These are phyloP conservation scores for Rheum nobile DNA, from an alignment of 148 eudicot species.

Conservation along the genomic window DNA sequence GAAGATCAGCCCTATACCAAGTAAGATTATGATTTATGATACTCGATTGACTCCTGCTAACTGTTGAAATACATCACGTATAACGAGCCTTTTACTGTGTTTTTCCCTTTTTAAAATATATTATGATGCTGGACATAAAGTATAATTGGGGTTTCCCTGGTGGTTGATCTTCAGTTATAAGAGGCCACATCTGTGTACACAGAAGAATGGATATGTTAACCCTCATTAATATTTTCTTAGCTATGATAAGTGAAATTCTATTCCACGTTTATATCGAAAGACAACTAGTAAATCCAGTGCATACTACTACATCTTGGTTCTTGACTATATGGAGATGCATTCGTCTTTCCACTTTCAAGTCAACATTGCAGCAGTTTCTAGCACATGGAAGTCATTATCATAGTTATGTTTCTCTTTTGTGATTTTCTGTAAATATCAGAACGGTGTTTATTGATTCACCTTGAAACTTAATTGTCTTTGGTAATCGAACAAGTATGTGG, in stretches of 20 bases:
- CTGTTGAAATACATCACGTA: neutral
- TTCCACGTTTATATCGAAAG: neutral
- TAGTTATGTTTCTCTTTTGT: neutral
- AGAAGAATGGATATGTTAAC: neutral
- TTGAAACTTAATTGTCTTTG: neutral
- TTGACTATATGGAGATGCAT: neutral
- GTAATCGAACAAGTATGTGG: neutral
- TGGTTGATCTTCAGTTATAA: neutral
- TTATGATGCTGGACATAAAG: neutral
- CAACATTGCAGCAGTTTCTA: neutral
- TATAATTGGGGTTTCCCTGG: neutral
- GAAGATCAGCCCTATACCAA: constrained; percentile 64
- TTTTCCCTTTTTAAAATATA: neutral
- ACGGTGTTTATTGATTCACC: neutral
- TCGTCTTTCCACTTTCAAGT: neutral
- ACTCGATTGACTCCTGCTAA: neutral
- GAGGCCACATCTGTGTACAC: neutral
- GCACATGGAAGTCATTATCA: neutral
- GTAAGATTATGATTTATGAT: constrained; percentile 52
- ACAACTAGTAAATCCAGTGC: neutral
- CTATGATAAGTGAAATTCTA: neutral
- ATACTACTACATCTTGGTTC: neutral
- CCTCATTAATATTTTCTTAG: neutral
- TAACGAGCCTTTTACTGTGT: neutral
- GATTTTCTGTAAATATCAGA: neutral